Evolutionary conservation across 2,329 filamentous ascomycete genomes (phyloP), one percentile per base, ranked within the genome.

Genomic region (Ophiostoma australiae): DNA sequence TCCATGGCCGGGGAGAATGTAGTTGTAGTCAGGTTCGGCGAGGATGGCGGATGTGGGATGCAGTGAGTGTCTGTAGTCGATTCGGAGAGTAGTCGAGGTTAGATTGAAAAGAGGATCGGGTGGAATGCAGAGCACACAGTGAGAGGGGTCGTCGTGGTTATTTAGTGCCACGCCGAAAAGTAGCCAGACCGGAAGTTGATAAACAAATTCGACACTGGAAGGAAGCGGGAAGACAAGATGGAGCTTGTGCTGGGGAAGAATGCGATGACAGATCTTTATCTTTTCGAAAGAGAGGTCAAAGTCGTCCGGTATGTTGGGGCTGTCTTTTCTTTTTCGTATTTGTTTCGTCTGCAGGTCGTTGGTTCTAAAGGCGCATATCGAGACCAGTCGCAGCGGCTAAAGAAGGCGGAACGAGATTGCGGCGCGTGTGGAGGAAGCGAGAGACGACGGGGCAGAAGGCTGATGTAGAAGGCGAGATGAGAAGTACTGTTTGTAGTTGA

Each of bases 301-400:
- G 15, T 17, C 13, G 44, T 58, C 52, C 27, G 52, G 23, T 58
- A 23, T 27, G 52, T 15, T 27, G 8, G n/a, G 1, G 8, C 27
- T 27, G 3, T 58, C 8, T 23, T 27, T 58, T 58, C 7, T 5
- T 58, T 71, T 58, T 44, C 20, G 31, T 27, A 17, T 48, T 52
- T 48, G 70, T 37, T 70, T 58, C 8, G 13, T 33, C 58, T 63
- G 58, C 23, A 31, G 48, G 48, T 23, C n/a, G 65, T 63, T 69
- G 69, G 69, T 67, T 70, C 39, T 69, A 69, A 48, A 27, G 65
- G 68, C 70, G 69, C 72, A 73, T 73, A 70, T 70, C 73, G 72
- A 74, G 58, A 63, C 72, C 71, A 68, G 73, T 71, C 73, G 73
- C 70, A 27, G 72, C 71, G 71, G 65, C 55, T 69, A 67, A 69